phyloP scores from a whole-genome alignment of 2,329 filamentous ascomycete genomes.

The Colletotrichum sp. region DNA sequence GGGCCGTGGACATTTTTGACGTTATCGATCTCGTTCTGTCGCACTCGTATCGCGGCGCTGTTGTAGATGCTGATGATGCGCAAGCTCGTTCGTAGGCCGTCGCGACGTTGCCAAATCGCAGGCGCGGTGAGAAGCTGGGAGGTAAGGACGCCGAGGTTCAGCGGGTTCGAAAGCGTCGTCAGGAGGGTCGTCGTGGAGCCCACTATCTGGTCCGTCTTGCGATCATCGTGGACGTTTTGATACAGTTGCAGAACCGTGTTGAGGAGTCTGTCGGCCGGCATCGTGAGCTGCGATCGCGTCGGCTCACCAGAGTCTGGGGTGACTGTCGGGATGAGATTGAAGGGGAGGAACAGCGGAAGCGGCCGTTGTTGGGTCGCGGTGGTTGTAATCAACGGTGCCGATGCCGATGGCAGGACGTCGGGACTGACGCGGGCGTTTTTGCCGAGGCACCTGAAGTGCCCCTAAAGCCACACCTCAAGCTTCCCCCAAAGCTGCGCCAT shows the following conservation, averaged over 20 bases:
- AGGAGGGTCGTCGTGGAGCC: slow-evolving; percentile 72
- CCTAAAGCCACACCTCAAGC: slow-evolving; percentile 17
- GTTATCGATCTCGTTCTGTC: slow-evolving; percentile 49
- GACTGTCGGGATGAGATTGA: neutral
- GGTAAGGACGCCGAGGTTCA: slow-evolving; percentile 75
- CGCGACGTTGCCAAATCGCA: slow-evolving; percentile 69
- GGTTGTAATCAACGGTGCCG: neutral
- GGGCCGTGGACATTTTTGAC: slow-evolving; percentile 27
- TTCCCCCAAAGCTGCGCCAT: slow-evolving; percentile 4
- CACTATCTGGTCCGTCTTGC: slow-evolving; percentile 61
- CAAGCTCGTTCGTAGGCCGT: slow-evolving; percentile 66
- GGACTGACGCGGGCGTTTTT: slow-evolving; percentile 18
- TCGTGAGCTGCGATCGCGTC: slow-evolving; percentile 34
- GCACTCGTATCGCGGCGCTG: slow-evolving; percentile 63
- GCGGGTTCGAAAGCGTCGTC: slow-evolving; percentile 72
- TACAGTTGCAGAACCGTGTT: slow-evolving; percentile 68
- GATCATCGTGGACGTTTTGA: slow-evolving; percentile 56
- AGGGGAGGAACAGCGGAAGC: neutral
- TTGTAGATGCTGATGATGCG: slow-evolving; percentile 76
- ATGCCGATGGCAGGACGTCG: slow-evolving; percentile 9
- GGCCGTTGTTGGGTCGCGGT: neutral
- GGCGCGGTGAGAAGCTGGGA: slow-evolving; percentile 75
- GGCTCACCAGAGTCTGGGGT: neutral
- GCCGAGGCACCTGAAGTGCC: slow-evolving; percentile 29
- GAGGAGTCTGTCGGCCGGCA: slow-evolving; percentile 72